Base-by-base conservation (phyloP, 75 land plant species). In the Isoetes taiwanensis region DNA sequence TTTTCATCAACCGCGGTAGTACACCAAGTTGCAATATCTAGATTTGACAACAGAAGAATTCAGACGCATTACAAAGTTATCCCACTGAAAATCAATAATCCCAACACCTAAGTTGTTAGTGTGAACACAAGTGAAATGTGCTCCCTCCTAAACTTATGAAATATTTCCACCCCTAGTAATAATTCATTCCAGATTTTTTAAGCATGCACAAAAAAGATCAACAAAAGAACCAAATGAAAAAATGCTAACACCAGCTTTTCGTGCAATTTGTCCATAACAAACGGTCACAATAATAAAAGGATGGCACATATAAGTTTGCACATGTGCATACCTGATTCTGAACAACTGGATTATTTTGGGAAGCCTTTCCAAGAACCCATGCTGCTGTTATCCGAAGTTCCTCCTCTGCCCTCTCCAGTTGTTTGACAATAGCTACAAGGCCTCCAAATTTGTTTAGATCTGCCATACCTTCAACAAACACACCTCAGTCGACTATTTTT, bases 371-470 rank as follows among this genome's bases (percentile, higher is more conserved):
- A 58, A 91, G 76, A 59, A 91, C 60, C 94, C 87, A 91, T 26
- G 97, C 97, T 63, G 97, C 78, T 34, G 57, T 66, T 43, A 55
- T 79, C 54, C 97, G 72, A 12, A 83, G 72, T 26, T 83, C 85
- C 32, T 78, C 48, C 21, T 83, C 85, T 14, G 62, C 30, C 27
- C 78, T 72, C 53, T 82, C 54, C 53, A 91, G 93, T 61, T 78
- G 79, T 35, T 40, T 43, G 4, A 86, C 69, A 43, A 86, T 60
- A 12, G 71, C 78, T 52, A 10, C 30, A 28, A 91, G 78, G 12
- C 87, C 97, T 8, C 97, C 94, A 41, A 86, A 81, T 74, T 91
- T 91, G 68, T 83, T 54, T 58, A 91, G 60, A 75, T 91, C 97
- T 91, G 79, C 43, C n/a, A 35, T 34, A 32, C 54, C 65, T 63